Percentiles rank a stretch among this genome's conserved stretches.
These are phyloP conservation scores for Microstegium vimineum DNA, from an alignment of 176 grass and related monocot species.

Conservation along the genomic window DNA sequence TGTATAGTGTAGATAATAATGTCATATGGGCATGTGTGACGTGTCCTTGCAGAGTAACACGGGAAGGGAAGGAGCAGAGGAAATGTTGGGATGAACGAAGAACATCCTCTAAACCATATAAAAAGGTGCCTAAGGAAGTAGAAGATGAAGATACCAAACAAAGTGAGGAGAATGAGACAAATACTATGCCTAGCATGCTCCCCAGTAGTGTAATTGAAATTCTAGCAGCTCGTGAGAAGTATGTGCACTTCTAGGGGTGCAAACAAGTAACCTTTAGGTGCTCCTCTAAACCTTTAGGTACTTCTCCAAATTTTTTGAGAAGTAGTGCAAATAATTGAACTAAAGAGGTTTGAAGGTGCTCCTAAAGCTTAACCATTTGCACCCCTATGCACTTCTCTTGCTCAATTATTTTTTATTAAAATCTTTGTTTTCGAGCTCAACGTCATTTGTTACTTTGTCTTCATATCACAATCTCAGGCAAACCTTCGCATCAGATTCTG, in stretches of 20 bases:
- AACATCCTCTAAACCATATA: constrained; percentile 38
- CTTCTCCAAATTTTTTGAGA: no score
- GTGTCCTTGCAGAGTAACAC: constrained; percentile 22
- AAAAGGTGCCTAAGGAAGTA: background rate
- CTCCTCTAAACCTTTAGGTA: no score
- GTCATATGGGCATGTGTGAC: background rate
- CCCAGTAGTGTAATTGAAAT: constrained; percentile 67
- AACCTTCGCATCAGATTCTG: constrained; percentile 80
- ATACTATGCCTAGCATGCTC: constrained; percentile 61
- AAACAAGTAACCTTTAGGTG: no score
- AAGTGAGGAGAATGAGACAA: constrained; percentile 14
- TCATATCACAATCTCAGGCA: constrained; percentile 40
- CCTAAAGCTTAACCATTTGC: no score
- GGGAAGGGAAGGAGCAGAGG: constrained; percentile 37
- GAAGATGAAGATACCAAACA: constrained; percentile 29
- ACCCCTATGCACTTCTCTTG: no score
- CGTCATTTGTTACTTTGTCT: constrained; percentile 2
- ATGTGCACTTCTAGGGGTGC: no score
- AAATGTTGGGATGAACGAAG: constrained; percentile 45
- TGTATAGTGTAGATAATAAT: background rate
- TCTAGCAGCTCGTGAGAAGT: constrained; percentile 97
- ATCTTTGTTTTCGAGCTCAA: background rate
- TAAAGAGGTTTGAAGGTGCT: no score
- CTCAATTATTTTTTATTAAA: background rate
- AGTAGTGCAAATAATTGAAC: no score